Conservation (phyloP, 345 rosid genomes). For the Hirschfeldia incana region DNA sequence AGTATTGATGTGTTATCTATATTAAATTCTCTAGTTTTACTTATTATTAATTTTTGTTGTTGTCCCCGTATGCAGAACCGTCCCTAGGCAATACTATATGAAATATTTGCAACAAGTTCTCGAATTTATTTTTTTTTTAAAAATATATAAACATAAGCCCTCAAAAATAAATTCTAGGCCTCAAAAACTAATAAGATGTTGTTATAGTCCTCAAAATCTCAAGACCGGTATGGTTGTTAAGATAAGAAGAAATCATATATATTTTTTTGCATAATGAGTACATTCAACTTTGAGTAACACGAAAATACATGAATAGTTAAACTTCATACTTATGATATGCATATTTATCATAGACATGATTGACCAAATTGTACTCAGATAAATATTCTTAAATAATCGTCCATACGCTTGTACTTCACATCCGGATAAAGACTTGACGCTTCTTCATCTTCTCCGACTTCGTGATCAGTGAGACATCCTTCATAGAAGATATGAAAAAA, state of each 20-base stretch:
- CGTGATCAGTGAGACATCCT: conserved; percentile 74
- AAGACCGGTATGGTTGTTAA: background rate
- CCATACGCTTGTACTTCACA: conserved; percentile 65
- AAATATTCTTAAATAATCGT: conserved; percentile 56
- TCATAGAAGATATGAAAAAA: conserved; percentile 82
- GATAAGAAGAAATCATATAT: background rate
- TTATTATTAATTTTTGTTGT: too few species aligned
- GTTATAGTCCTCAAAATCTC: too few species aligned
- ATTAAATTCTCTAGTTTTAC: too few species aligned
- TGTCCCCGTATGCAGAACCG: too few species aligned
- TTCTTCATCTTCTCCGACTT: conserved; percentile 62
- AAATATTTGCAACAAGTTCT: too few species aligned
- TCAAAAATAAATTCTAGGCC: too few species aligned
- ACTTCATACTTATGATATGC: conserved; percentile 12
- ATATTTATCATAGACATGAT: background rate
- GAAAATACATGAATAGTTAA: conserved; percentile 3
- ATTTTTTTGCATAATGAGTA: background rate
- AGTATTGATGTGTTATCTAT: too few species aligned
- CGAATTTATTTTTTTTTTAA: too few species aligned
- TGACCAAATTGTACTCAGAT: conserved; percentile 16
- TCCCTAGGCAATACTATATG: too few species aligned
- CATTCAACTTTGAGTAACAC: background rate
- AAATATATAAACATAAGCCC: too few species aligned
- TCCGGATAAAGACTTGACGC: conserved; percentile 83
- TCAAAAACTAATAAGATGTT: too few species aligned